Percentiles rank a stretch among this genome's conserved stretches.
These are phyloP conservation scores for Protomyces pachydermus DNA, from an alignment of 1,139 yeast genomes.

Conservation along the genomic window DNA sequence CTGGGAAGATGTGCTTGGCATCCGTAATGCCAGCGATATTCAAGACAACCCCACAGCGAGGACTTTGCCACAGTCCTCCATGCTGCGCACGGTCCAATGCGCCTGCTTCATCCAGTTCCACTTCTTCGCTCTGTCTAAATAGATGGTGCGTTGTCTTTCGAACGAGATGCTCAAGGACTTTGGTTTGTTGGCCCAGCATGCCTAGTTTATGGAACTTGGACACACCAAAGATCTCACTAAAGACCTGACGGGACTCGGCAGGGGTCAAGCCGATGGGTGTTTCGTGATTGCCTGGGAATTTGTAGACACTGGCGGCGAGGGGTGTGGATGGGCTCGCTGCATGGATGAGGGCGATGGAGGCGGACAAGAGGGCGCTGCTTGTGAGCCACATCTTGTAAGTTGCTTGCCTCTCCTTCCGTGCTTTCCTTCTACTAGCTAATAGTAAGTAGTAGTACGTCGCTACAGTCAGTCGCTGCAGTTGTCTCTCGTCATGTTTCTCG, in stretches of 20 bases:
- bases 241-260: conserved; percentile 25
- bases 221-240: conserved; percentile 26
- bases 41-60: conserved; percentile 20
- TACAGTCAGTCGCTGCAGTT: no score
- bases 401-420: no score
- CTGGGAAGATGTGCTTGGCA: conserved; percentile 23
- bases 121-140: neutral
- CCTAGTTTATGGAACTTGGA: conserved; percentile 25
- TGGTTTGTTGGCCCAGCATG: conserved; percentile 24
- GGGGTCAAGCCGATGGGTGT: conserved; percentile 13
- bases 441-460: no score
- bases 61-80: conserved; percentile 12
- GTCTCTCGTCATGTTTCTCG: no score
- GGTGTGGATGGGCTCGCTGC: neutral
- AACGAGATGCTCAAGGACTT: conserved; percentile 18
- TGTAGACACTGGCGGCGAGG: conserved; percentile 8
- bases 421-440: no score
- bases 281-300: conserved; percentile 16
- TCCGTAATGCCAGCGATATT: conserved; percentile 27
- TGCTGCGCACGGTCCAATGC: neutral
- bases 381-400: neutral
- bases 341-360: neutral
- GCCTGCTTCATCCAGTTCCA: neutral
- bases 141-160: neutral
- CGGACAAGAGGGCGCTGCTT: neutral